Evolutionary conservation across 1,284 basidiomycete genomes (phyloP), one percentile per base, ranked within the genome.

Genomic region (Puccinia triticina): DNA sequence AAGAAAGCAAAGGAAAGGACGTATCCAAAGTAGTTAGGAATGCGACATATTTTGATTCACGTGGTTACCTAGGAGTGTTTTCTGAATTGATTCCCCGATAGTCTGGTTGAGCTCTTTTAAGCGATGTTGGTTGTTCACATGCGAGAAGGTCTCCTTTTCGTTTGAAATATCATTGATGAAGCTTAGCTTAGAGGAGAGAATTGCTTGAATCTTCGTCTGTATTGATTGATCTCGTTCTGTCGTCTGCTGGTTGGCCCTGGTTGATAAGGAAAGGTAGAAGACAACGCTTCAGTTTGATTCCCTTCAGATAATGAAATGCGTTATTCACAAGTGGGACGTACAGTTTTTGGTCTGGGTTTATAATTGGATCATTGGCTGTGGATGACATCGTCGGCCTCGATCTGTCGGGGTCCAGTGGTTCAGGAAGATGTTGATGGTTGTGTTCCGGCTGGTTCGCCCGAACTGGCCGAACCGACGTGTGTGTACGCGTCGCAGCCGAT

Each of bases 81-180:
- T 71, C 23, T 71, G 69, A 23, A 71, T 71, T 1, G 69, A 71
- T 71, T 71, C 69, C 11, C 69, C 69, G 29, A 71, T 71, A 23
- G 37, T 71, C 29, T 71, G 69, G 48, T 71, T 71, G 1, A 71
- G 5, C 29, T 71, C 69, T 29, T 71, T 71, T 5, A 71, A 26
- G 18, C 46, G 69, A 40, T n/a, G 69, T 71, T 71, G 69, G 29
- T 71, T 48, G 29, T 71, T 71, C 21, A 43, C 16, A 71, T 26
- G 43, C 2, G 69, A 50, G 48, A 71, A 71, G 40, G 26, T 16
- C n/a, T 71, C 69, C 16, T 71, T 71, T 50, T 50, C 43, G 43
- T 29, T 71, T 26, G 69, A 48, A 50, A 32, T 11, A 23, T 71
- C 43, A 29, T 71, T 48, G 43, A 34, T 71, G 7, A 71, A 29